Evolutionary conservation across 75 land plant species (phyloP).

Genomic region (Picea sitchensis): DNA sequence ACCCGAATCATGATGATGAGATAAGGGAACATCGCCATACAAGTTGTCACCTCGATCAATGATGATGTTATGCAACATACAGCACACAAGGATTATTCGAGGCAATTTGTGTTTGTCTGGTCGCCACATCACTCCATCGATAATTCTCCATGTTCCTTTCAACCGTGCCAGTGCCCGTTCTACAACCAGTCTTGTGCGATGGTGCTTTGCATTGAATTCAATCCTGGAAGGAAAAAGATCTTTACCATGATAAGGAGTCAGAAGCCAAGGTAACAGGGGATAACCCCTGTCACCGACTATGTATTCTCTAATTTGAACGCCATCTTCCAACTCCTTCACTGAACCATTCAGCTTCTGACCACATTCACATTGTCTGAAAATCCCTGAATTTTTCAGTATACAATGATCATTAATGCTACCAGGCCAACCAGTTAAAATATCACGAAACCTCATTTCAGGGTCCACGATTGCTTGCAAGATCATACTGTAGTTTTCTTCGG

Average conservation of each 20-base stretch:
- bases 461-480: constrained; percentile 81
- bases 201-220: constrained; percentile 45
- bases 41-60: constrained; percentile 70
- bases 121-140: constrained; percentile 86
- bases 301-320: constrained; percentile 56
- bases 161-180: constrained; percentile 52
- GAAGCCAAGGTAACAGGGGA: constrained; percentile 89
- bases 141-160: constrained; percentile 87
- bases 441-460: constrained; percentile 72
- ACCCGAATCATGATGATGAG: constrained; percentile 68
- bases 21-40: constrained; percentile 46
- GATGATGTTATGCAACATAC: constrained; percentile 86
- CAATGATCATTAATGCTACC: constrained; percentile 69
- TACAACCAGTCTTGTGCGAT: constrained; percentile 39
- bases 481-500: constrained; percentile 83
- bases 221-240: constrained; percentile 17
- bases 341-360: constrained; percentile 68
- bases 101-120: constrained; percentile 87
- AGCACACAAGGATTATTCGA: constrained; percentile 75
- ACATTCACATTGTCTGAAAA: constrained; percentile 62
- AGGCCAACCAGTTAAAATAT: constrained; percentile 90
- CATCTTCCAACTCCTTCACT: constrained; percentile 24
- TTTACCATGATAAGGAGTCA: constrained; percentile 61
- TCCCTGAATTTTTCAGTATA: constrained; percentile 59
- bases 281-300: constrained; percentile 69